Evolutionary conservation across 2,329 filamentous ascomycete genomes (phyloP).

Genomic region (Corynespora cassiicola): DNA sequence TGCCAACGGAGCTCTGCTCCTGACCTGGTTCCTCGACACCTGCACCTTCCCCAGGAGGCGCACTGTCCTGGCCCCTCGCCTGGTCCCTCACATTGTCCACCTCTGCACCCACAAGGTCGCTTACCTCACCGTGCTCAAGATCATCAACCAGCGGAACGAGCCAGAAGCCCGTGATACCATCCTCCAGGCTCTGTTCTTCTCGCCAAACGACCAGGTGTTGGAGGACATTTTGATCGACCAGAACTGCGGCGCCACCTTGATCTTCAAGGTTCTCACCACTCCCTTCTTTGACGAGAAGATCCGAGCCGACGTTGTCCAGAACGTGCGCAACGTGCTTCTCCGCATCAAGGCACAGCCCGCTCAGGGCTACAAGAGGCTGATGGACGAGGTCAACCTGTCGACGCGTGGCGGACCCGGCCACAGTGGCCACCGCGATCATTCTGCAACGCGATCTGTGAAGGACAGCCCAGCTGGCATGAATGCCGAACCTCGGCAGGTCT

Average conservation of each 20-base stretch:
- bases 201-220: slow-evolving; percentile 81
- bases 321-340: slow-evolving; percentile 85
- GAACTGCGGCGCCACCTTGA: slow-evolving; percentile 89
- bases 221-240: slow-evolving; percentile 93
- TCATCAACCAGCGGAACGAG: slow-evolving; percentile 97
- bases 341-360: slow-evolving; percentile 91
- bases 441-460: slow-evolving; percentile 44
- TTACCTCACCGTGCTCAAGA: slow-evolving; percentile 94
- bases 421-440: slow-evolving; percentile 39
- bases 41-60: slow-evolving; percentile 94
- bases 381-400: slow-evolving; percentile 97
- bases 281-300: slow-evolving; percentile 96
- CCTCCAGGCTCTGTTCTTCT: slow-evolving; percentile 90
- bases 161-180: slow-evolving; percentile 90
- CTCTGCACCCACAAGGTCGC: slow-evolving; percentile 98
- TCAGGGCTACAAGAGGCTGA: slow-evolving; percentile 96
- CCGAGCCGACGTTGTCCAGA: slow-evolving; percentile 86
- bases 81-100: slow-evolving; percentile 92
- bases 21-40: slow-evolving; percentile 98
- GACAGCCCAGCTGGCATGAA: slow-evolving; percentile 37
- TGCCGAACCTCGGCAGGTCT: slow-evolving; percentile 42
- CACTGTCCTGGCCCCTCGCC: slow-evolving; percentile 86
- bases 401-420: slow-evolving; percentile 52
- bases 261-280: slow-evolving; percentile 98
- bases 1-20: slow-evolving; percentile 87